Conservation (phyloP, 768 basidiomycete genomes). For the Tremella fuciformis region DNA sequence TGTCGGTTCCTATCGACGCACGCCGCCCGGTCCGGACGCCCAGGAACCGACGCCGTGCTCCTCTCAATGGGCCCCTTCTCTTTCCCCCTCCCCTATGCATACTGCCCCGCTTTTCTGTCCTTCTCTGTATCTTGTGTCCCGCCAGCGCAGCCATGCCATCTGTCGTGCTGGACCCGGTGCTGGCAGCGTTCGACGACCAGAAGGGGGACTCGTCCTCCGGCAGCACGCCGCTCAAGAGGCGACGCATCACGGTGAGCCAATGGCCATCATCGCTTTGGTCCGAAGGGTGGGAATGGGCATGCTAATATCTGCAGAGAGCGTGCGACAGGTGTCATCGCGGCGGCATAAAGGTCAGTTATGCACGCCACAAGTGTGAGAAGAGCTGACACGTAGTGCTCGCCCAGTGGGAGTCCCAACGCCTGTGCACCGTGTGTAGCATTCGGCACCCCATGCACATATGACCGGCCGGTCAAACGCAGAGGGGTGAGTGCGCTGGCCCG, state of each 20-base stretch:
- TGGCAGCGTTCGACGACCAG: not conserved
- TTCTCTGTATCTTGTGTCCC: too few relatives aligned
- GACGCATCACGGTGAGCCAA: constrained; percentile 28
- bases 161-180: too few relatives aligned
- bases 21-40: too few relatives aligned
- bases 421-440: constrained; percentile 33
- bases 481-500: constrained; percentile 26
- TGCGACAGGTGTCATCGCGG: constrained; percentile 41
- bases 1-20: too few relatives aligned
- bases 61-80: not conserved
- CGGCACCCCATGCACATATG: constrained; percentile 29
- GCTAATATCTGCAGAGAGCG: constrained; percentile 22
- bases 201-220: not conserved
- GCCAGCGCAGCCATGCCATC: too few relatives aligned
- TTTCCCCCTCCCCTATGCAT: not conserved
- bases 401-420: constrained; percentile 10
- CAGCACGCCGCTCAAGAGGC: constrained; percentile 18
- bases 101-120: too few relatives aligned
- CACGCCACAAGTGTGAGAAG: not conserved
- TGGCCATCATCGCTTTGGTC: not conserved
- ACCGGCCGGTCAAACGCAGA: constrained; percentile 36
- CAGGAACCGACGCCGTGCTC: not conserved
- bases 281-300: not conserved
- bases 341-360: constrained; percentile 31
- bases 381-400: constrained; percentile 22